Evolutionary conservation across 2,329 filamentous ascomycete genomes (phyloP).

Genomic region (Nemania abortiva): DNA sequence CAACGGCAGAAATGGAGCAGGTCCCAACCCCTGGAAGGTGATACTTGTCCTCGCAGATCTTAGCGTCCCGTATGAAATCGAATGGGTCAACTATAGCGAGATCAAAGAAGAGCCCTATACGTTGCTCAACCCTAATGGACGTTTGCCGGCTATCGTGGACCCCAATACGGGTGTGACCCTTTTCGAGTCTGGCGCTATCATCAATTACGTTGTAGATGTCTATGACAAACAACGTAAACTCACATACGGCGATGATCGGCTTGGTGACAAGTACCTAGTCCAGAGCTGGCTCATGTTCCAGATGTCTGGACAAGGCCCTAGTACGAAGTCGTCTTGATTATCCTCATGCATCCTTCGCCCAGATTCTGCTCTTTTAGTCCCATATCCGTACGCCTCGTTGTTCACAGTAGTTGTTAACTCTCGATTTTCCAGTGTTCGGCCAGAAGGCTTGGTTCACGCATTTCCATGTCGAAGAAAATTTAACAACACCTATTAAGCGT

Average conservation of each 20-base stretch:
- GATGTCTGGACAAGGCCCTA: slow-evolving; percentile 58
- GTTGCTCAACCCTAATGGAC: slow-evolving; percentile 54
- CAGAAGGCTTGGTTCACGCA: slow-evolving; percentile 53
- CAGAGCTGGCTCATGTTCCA: slow-evolving; percentile 61
- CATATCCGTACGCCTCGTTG: too few species aligned
- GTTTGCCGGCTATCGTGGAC: slow-evolving; percentile 52
- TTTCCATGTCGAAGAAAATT: slow-evolving; percentile 51
- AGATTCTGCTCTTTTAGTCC: not conserved
- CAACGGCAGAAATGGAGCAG: slow-evolving; percentile 36
- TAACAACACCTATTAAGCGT: slow-evolving; percentile 44
- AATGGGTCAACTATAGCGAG: slow-evolving; percentile 41
- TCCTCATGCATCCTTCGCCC: not conserved
- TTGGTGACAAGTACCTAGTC: slow-evolving; percentile 53
- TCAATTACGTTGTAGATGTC: slow-evolving; percentile 60
- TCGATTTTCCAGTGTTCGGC: slow-evolving; percentile 39
- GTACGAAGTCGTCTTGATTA: not conserved
- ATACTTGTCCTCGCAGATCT: slow-evolving; percentile 50
- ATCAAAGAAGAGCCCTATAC: slow-evolving; percentile 51
- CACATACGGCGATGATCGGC: slow-evolving; percentile 53
- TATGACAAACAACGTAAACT: slow-evolving; percentile 60
- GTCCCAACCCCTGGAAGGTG: slow-evolving; percentile 51
- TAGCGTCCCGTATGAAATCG: slow-evolving; percentile 48
- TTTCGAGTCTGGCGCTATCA: slow-evolving; percentile 64
- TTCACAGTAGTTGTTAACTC: not conserved
- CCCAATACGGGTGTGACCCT: slow-evolving; percentile 60